A percentile compares a stretch with the other conserved stretches of the same genome.
These are phyloP conservation scores for Chlamydomonas asymmetrica DNA, from an alignment of 139 green algal genomes.

Conservation along the genomic window DNA sequence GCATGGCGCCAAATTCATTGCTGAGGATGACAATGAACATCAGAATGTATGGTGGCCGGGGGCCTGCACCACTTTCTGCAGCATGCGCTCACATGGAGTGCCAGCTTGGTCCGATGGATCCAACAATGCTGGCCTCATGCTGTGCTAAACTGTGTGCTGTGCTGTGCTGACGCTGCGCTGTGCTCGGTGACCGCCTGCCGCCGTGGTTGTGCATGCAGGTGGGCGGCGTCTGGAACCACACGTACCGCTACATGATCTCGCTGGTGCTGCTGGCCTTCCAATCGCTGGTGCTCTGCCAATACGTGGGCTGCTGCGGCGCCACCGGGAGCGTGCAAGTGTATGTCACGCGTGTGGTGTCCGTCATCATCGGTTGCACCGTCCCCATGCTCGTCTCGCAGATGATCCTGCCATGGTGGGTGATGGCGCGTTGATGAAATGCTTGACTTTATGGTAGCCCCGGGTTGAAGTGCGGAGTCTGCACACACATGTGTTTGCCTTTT, in stretches of 20 bases:
- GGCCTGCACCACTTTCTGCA: too few species aligned
- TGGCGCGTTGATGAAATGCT: background rate
- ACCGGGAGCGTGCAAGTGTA: background rate
- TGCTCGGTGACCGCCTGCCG: too few species aligned
- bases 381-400: conserved; percentile 17
- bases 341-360: conserved; percentile 16
- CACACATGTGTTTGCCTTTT: background rate
- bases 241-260: conserved; percentile 12
- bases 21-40: too few species aligned
- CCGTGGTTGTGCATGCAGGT: background rate
- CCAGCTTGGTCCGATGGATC: too few species aligned
- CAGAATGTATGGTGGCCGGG: too few species aligned
- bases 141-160: too few species aligned
- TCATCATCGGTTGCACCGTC: conserved; percentile 3
- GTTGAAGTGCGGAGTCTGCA: background rate
- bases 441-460: background rate
- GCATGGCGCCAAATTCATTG: too few species aligned
- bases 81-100: too few species aligned
- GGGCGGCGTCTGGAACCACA: background rate
- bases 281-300: conserved; percentile 1
- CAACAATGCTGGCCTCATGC: too few species aligned
- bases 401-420: conserved; percentile 31
- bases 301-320: background rate
- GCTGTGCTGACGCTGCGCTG: too few species aligned
- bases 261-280: conserved; percentile 20